phyloP scores from a whole-genome alignment of 129 eudicot species.

The Rutidosis leptorrhynchoides region DNA sequence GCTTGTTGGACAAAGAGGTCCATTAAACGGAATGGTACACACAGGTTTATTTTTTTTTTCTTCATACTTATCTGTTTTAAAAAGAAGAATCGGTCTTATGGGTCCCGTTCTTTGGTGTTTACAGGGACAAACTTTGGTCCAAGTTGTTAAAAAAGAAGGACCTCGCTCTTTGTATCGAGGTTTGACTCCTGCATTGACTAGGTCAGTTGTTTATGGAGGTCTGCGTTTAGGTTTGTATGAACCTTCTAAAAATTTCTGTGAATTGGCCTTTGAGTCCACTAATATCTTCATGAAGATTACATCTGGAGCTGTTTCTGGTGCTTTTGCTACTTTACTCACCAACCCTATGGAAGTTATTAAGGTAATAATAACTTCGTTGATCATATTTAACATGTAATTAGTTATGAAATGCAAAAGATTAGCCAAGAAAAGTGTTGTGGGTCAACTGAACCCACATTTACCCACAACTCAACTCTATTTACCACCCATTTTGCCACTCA shows the following conservation, averaged over 20 bases:
- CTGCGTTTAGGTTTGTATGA: conserved; percentile 99
- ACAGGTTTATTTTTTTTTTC: conserved; percentile 12
- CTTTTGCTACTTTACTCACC: conserved; percentile 89
- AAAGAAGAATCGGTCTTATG: conserved; percentile 8
- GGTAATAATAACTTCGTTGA: conserved; percentile 30
- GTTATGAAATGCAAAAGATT: too few species aligned
- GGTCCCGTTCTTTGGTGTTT: conserved; percentile 13
- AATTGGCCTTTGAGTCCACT: conserved; percentile 96
- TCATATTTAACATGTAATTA: too few species aligned
- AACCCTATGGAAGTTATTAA: conserved; percentile 87
- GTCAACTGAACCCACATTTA: too few species aligned
- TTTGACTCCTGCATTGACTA: conserved; percentile 80
- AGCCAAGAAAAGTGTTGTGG: too few species aligned
- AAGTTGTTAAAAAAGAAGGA: conserved; percentile 74
- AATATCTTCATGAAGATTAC: conserved; percentile 91
- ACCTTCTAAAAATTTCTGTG: conserved; percentile 89
- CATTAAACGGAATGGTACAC: conserved; percentile 81
- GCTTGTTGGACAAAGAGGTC: conserved; percentile 91
- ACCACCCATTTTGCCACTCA: not conserved
- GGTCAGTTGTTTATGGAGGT: conserved; percentile 99
- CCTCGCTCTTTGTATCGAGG: conserved; percentile 73
- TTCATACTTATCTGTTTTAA: conserved; percentile 6
- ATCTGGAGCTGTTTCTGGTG: conserved; percentile 97
- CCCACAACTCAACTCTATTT: not conserved
- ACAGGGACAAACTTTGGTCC: conserved; percentile 67